Conservation (phyloP, 345 rosid genomes). For the Populus ilicifolia region DNA sequence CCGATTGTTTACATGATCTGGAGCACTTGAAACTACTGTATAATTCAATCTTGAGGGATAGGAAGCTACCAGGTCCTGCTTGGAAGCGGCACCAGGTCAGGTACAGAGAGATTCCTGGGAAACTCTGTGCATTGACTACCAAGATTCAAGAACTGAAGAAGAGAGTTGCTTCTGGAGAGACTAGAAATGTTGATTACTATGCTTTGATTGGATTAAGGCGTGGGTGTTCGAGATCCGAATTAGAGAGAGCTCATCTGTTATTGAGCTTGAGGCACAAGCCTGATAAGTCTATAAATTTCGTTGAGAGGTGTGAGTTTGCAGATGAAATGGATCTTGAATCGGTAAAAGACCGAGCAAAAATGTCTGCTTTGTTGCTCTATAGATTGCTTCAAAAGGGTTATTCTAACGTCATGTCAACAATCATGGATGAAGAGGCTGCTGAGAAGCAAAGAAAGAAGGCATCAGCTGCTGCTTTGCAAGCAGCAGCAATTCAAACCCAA, state of each 20-base stretch:
- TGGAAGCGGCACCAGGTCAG: slow-evolving; percentile 87
- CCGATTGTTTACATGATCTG: slow-evolving; percentile 86
- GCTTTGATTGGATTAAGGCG: slow-evolving; percentile 76
- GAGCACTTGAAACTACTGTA: slow-evolving; percentile 86
- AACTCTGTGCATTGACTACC: slow-evolving; percentile 56
- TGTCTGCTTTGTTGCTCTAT: slow-evolving; percentile 78
- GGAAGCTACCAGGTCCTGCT: slow-evolving; percentile 91
- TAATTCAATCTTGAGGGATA: slow-evolving; percentile 75
- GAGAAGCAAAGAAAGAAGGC: slow-evolving; percentile 59
- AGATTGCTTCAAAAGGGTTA: slow-evolving; percentile 83
- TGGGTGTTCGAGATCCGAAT: slow-evolving; percentile 83
- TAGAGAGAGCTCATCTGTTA: slow-evolving; percentile 81
- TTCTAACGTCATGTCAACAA: slow-evolving; percentile 47
- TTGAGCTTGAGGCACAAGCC: slow-evolving; percentile 76
- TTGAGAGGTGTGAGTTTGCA: slow-evolving; percentile 74
- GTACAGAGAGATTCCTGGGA: slow-evolving; percentile 86
- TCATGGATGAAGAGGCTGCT: slow-evolving; percentile 61
- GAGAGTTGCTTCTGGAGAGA: slow-evolving; percentile 75
- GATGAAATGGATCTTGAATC: slow-evolving; percentile 68
- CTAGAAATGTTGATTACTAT: slow-evolving; percentile 75
- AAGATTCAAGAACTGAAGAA: slow-evolving; percentile 62
- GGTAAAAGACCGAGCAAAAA: slow-evolving; percentile 63
- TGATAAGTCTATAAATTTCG: slow-evolving; percentile 62
- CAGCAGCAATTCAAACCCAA: slow-evolving; percentile 47
- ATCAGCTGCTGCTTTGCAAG: slow-evolving; percentile 34